These are phyloP conservation scores for Piper longum DNA, from an alignment of 164 flowering plant species.

Conservation along the genomic window DNA sequence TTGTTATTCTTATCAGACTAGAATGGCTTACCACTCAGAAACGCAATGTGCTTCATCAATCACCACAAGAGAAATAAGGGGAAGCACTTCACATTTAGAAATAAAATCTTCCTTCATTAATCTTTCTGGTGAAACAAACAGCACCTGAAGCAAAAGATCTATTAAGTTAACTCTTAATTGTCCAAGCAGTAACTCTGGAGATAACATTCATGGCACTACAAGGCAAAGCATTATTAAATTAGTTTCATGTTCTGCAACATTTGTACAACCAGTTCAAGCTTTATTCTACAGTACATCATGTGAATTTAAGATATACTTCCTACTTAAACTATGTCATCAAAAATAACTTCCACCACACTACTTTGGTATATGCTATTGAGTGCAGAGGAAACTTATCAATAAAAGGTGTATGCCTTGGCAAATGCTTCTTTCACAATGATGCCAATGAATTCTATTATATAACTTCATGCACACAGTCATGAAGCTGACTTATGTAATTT, in stretches of 20 bases:
- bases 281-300: too few relatives aligned
- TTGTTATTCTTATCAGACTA: neutral
- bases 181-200: neutral
- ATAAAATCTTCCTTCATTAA: slow-evolving; percentile 61
- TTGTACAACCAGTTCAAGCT: neutral
- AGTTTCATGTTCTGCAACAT: neutral
- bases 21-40: slow-evolving; percentile 76
- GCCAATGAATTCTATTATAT: neutral
- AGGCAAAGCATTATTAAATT: neutral
- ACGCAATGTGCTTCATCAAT: slow-evolving; percentile 98
- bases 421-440: neutral
- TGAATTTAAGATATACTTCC: neutral
- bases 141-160: slow-evolving; percentile 47
- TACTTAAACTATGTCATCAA: neutral
- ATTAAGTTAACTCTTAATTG: neutral
- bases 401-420: neutral
- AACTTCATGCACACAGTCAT: too few relatives aligned
- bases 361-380: too few relatives aligned
- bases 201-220: too few relatives aligned
- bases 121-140: slow-evolving; percentile 95
- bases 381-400: too few relatives aligned
- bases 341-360: neutral
- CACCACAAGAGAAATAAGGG: slow-evolving; percentile 66
- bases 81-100: slow-evolving; percentile 39
- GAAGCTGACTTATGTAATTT: too few relatives aligned